Evolutionary conservation across 2,329 filamentous ascomycete genomes (phyloP), one percentile per base, ranked within the genome.

Genomic region (Pyricularia grisea): DNA sequence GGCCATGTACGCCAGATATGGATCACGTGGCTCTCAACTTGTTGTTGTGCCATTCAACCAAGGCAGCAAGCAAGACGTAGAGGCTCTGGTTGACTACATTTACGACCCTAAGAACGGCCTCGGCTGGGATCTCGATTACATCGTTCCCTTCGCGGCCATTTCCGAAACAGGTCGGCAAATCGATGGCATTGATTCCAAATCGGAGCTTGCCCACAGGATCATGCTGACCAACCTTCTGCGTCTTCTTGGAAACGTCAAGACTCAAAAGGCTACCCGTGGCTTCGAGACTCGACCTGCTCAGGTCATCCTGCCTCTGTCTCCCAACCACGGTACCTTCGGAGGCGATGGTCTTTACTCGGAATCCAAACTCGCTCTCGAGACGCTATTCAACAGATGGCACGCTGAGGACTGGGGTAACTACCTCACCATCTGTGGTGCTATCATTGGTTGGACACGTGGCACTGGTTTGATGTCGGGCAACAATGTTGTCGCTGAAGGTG

Each of bases 11-110:
- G 92, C 94, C 72, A 92, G 94, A 71, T 97, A 92, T 76, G 95
- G 95, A 76, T 92, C 93, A 71, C 92, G 93, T 73, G 95, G 95
- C 72, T 98, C 95, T 70, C 94, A 98, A 82, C 90, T 99, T 69
- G 93, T 99, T 60, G 95, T 99, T 69, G 96, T 98, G 69, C 95
- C 96, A 67, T 99, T 99, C 88, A 99, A 99, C 81, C 94, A 97
- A 80, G 95, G 94, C 72, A 98, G 94, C 84, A 96, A 97, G 83
- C 94, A 98, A 79, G 95, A 99, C 78, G 92, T 97, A 50, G 93
- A 98, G 79, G 93, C 93, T 65, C 86, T 99, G 9, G 85, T 99
- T 68, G 87, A 97, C 71, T 99, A 98, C 83, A 96, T 99, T 77
- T 99, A 97, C 78, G 94, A 98, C 77, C 80, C 91, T 72, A 99